These are phyloP conservation scores for Pseudotulostoma volvatum DNA, from an alignment of 495 filamentous ascomycete species.

Conservation along the genomic window DNA sequence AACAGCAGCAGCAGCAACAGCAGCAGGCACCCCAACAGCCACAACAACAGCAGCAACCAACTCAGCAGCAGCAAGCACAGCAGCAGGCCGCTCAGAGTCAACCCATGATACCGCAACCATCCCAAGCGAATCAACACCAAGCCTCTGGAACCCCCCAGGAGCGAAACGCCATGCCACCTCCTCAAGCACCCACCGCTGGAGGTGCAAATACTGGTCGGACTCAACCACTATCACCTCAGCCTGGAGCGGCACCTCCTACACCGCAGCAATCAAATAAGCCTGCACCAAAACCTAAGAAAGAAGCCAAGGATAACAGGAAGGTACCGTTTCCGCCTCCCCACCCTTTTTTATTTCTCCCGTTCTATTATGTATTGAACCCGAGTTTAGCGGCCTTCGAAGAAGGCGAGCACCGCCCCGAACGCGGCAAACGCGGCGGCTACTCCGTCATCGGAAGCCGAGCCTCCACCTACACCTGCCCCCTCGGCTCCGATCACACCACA, in stretches of 20 bases:
- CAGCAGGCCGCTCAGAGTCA: conserved; percentile 23
- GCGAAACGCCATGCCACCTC: conserved; percentile 66
- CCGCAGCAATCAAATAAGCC: conserved; percentile 65
- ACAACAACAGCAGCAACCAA: conserved; percentile 1
- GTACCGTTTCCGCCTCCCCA: conserved; percentile 34
- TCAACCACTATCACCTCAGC: conserved; percentile 66
- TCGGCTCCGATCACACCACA: conserved; percentile 78
- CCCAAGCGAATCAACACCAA: conserved; percentile 35
- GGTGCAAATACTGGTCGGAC: conserved; percentile 44
- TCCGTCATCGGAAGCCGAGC: conserved; percentile 57
- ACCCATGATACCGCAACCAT: conserved; percentile 42
- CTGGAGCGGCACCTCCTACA: conserved; percentile 69
- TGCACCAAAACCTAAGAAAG: conserved; percentile 68
- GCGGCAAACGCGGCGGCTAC: conserved; percentile 46
- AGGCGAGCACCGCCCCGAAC: conserved; percentile 42
- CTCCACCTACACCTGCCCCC: conserved; percentile 61
- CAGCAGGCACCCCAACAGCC: conserved; percentile 26
- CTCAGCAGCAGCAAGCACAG: background rate
- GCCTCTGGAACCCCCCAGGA: conserved; percentile 67
- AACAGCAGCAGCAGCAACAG: background rate
- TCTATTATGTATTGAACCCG: conserved; percentile 6
- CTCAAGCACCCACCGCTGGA: conserved; percentile 56
- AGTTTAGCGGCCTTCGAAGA: conserved; percentile 45
- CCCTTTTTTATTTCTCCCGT: conserved; percentile 9
- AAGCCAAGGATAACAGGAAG: conserved; percentile 53